phyloP scores from a whole-genome alignment of 2,329 filamentous ascomycete species.

The Paracamarosporium sp. region DNA sequence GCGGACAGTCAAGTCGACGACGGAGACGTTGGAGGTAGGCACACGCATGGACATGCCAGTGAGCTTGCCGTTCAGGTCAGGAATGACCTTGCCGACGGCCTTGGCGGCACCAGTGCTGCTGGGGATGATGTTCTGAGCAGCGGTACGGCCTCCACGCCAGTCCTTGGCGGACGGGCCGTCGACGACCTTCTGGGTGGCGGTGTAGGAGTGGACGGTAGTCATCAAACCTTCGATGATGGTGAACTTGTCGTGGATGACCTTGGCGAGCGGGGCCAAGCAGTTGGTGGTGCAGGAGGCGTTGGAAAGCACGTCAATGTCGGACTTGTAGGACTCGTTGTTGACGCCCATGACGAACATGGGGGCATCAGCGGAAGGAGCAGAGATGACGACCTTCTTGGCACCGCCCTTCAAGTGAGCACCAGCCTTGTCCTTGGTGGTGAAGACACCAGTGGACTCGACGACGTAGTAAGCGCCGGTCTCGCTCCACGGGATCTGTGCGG shows the following conservation, averaged over 20 bases:
- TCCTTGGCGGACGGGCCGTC: constrained; percentile 98
- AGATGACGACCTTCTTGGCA: constrained; percentile 92
- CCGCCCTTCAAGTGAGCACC: constrained; percentile 92
- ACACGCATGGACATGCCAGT: constrained; percentile 99
- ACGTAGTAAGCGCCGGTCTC: constrained; percentile 90
- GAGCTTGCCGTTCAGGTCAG: constrained; percentile 97
- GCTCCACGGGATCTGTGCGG: constrained; percentile 86
- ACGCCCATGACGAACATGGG: constrained; percentile 99
- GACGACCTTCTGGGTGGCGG: constrained; percentile 99
- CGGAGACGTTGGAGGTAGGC: constrained; percentile 97
- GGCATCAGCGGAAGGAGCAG: constrained; percentile 89
- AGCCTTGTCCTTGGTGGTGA: constrained; percentile 98
- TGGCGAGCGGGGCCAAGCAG: constrained; percentile 98
- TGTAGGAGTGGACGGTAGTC: constrained; percentile 99
- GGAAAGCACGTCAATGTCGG: constrained; percentile 91
- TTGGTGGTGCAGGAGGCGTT: constrained; percentile 99
- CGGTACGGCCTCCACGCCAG: constrained; percentile 98
- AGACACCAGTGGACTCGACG: constrained; percentile 97
- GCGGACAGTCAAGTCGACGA: constrained; percentile 95
- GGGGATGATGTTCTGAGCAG: constrained; percentile 99
- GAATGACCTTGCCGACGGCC: constrained; percentile 99
- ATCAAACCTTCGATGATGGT: constrained; percentile 98
- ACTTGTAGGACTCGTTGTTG: constrained; percentile 93
- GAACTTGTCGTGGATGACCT: constrained; percentile 99
- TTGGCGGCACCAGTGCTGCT: constrained; percentile 99